These are phyloP conservation scores for Xylaria acuta DNA, from an alignment of 495 filamentous ascomycete genomes.

Conservation along the genomic window DNA sequence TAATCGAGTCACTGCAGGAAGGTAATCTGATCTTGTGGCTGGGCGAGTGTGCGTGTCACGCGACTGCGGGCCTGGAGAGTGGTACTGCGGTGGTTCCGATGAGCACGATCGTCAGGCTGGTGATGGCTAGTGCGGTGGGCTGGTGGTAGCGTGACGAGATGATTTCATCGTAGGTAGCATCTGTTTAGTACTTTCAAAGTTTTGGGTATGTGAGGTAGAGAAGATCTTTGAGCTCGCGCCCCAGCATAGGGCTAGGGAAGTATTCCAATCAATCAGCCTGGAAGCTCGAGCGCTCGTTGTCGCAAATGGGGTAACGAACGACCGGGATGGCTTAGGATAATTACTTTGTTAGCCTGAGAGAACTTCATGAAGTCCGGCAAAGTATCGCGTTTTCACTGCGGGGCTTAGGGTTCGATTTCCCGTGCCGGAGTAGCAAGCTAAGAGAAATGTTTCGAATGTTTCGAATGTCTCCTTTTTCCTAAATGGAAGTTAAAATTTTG, in stretches of 20 bases:
- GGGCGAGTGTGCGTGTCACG: neutral
- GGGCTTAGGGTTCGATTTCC: constrained; percentile 59
- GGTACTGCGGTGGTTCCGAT: neutral
- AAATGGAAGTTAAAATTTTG: too few species aligned
- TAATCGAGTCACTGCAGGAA: neutral
- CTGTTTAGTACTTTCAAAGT: neutral
- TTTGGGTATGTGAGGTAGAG: neutral
- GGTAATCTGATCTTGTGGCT: neutral
- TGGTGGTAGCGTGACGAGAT: neutral
- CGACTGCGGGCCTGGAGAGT: neutral
- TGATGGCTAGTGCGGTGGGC: neutral
- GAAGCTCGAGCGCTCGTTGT: too few species aligned
- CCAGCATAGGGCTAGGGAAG: too few species aligned
- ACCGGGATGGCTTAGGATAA: too few species aligned
- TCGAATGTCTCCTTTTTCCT: too few species aligned
- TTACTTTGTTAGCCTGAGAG: too few species aligned
- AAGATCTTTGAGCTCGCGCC: neutral
- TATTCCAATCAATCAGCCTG: too few species aligned
- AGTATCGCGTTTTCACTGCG: constrained; percentile 59
- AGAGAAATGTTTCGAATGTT: too few species aligned
- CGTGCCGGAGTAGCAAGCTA: constrained; percentile 21
- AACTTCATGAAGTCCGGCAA: too few species aligned
- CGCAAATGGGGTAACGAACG: too few species aligned
- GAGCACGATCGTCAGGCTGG: neutral
- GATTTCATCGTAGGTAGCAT: neutral